Evolutionary conservation across 2,329 filamentous ascomycete genomes (phyloP).

Genomic region (Colletotrichum siamense): DNA sequence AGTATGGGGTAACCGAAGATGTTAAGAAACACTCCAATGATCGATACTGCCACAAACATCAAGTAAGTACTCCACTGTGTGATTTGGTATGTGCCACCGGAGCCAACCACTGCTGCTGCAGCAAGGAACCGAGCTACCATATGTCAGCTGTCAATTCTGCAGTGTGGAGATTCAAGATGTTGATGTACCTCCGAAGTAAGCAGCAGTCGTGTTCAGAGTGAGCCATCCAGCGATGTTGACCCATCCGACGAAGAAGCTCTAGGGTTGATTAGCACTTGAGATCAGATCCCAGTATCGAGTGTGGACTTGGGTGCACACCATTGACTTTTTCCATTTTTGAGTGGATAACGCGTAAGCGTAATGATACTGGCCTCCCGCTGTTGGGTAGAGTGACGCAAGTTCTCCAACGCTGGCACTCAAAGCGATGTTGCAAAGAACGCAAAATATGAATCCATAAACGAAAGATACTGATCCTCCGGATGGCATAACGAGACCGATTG

Average conservation of each 20-base stretch:
- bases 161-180: neutral
- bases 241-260: conserved; percentile 51
- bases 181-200: conserved; percentile 43
- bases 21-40: conserved; percentile 42
- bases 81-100: conserved; percentile 40
- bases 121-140: conserved; percentile 46
- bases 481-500: conserved; percentile 44
- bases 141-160: neutral
- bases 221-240: conserved; percentile 52
- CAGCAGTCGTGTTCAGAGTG: conserved; percentile 46
- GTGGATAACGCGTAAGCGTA: conserved; percentile 46
- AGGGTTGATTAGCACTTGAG: neutral
- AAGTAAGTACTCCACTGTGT: conserved; percentile 45
- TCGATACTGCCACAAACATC: conserved; percentile 45
- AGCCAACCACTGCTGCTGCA: conserved; percentile 45
- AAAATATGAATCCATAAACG: conserved; percentile 51
- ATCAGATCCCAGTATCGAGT: accelerated
- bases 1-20: conserved; percentile 46
- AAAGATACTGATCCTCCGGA: conserved; percentile 47
- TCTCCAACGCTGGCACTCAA: conserved; percentile 48
- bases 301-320: conserved; percentile 29
- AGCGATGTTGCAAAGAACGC: conserved; percentile 48
- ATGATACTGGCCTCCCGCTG: conserved; percentile 52
- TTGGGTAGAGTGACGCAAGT: conserved; percentile 49
- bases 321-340: conserved; percentile 40